These are phyloP conservation scores for Solanum neorickii DNA, from an alignment of 257 asterid genomes.

Conservation along the genomic window DNA sequence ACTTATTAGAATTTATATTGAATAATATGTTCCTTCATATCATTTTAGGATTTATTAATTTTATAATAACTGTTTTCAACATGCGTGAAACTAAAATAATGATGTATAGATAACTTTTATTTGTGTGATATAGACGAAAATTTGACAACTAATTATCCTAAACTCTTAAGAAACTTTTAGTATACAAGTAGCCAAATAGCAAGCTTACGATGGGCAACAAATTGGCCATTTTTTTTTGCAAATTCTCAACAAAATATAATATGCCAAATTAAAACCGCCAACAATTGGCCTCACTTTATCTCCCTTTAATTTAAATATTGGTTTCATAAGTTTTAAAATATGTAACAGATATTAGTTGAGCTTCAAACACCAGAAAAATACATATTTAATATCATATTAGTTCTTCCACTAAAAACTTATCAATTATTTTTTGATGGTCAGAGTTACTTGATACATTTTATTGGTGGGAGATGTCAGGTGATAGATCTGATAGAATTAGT, in stretches of 20 bases:
- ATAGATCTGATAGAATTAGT: too few relatives aligned
- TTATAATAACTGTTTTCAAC: not conserved
- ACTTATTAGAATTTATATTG: not conserved
- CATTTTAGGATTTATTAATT: not conserved
- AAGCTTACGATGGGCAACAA: not conserved
- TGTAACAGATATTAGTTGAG: not conserved
- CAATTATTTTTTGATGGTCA: too few relatives aligned
- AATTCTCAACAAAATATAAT: not conserved
- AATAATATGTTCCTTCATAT: not conserved
- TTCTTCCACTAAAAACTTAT: too few relatives aligned
- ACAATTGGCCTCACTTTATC: not conserved
- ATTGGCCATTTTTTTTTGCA: not conserved
- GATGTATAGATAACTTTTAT: not conserved
- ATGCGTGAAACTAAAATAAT: not conserved
- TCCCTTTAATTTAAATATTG: not conserved
- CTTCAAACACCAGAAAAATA: not conserved
- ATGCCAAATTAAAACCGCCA: not conserved
- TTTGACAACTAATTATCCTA: not conserved
- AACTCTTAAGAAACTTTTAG: not conserved
- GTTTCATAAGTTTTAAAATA: not conserved
- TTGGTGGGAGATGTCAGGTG: not conserved
- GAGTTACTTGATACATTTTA: too few relatives aligned
- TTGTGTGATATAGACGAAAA: not conserved
- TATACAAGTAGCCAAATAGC: not conserved
- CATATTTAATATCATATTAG: not conserved